These are phyloP conservation scores for Rutstroemia sp. DNA, from an alignment of 2,329 filamentous ascomycete genomes.

Conservation along the genomic window DNA sequence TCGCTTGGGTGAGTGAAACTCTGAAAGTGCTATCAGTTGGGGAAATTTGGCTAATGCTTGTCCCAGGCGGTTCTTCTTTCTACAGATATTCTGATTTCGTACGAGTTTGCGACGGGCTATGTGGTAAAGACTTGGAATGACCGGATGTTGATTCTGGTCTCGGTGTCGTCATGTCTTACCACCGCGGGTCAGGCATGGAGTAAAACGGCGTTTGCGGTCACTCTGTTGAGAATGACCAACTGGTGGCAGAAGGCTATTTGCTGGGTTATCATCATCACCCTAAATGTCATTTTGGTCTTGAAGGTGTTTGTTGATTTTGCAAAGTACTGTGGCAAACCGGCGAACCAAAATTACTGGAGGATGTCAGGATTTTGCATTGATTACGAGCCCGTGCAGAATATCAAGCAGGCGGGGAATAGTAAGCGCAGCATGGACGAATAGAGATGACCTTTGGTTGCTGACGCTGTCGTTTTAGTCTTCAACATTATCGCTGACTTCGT, in stretches of 20 bases:
- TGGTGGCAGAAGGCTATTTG: conserved; percentile 36
- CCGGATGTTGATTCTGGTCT: conserved; percentile 46
- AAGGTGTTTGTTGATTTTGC: conserved; percentile 45
- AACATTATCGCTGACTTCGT: conserved; percentile 48
- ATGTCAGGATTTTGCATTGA: conserved; percentile 38
- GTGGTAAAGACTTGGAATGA: conserved; percentile 41
- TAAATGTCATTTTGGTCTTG: conserved; percentile 41
- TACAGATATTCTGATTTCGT: conserved; percentile 39
- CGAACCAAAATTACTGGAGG: conserved; percentile 41
- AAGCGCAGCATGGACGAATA: conserved; percentile 16
- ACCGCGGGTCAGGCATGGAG: conserved; percentile 32
- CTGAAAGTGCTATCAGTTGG: neutral
- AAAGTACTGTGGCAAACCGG: conserved; percentile 35
- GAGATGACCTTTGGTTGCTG: conserved; percentile 7
- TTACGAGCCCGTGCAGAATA: conserved; percentile 33
- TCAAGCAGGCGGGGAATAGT: conserved; percentile 46
- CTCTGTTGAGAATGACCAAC: conserved; percentile 35
- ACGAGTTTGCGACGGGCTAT: conserved; percentile 43
- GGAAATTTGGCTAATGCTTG: neutral
- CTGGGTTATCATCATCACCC: conserved; percentile 42
- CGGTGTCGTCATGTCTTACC: conserved; percentile 24
- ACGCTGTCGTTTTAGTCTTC: conserved; percentile 34
- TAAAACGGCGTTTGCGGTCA: conserved; percentile 33
- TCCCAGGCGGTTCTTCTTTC: conserved; percentile 35
- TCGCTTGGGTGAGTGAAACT: conserved; percentile 14